Evolutionary conservation across 306 rosid genomes (phyloP), one percentile per base, ranked within the genome.

Genomic region (Pyrus bretschneideri): DNA sequence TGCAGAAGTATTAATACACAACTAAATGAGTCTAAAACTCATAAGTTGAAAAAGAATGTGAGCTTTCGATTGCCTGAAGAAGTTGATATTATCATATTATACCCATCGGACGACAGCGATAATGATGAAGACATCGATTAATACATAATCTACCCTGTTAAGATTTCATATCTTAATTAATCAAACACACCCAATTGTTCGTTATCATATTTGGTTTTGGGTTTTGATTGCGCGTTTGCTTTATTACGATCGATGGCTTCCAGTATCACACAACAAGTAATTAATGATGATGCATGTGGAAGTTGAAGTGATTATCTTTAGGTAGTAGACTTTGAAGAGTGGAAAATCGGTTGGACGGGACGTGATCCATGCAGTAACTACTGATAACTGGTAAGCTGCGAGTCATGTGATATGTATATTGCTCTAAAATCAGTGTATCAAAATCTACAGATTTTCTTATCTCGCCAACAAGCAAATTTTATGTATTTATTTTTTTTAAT

Each of bases 51-150:
- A 18, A 86, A 78, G 63, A 81, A 29, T 77, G 87, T 83, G n/a
- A 79, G 84, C 44, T 49, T 19, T 13, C 54, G 77, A 44, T 76
- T 84, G 49, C 85, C 87, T 1, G 80, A 83, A 61, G 86, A 81
- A 67, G 81, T 77, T 27, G 87, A 86, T 63, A 35, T 86, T 35
- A 9, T 81, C 69, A 45, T 79, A 33, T 63, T 81, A 76, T 42
- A 70, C 76, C 78, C 87, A 14, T 84, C 82, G 19, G 40, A 13
- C 30, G 75, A 57, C 30, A 13, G 12, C 4, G 18, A 15, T 0
- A 19, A 54, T 29, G 77, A 73, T 15, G 18, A 67, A 42, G 33
- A 77, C 68, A 30, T 1, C 5, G 64, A 38, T 54, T 54, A 10
- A 1, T 7, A 5, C 18, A 55, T 11, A 21, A 13, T 21, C 27